phyloP scores from a whole-genome alignment of 495 filamentous ascomycete species.

The Xylaria flabelliformis region DNA sequence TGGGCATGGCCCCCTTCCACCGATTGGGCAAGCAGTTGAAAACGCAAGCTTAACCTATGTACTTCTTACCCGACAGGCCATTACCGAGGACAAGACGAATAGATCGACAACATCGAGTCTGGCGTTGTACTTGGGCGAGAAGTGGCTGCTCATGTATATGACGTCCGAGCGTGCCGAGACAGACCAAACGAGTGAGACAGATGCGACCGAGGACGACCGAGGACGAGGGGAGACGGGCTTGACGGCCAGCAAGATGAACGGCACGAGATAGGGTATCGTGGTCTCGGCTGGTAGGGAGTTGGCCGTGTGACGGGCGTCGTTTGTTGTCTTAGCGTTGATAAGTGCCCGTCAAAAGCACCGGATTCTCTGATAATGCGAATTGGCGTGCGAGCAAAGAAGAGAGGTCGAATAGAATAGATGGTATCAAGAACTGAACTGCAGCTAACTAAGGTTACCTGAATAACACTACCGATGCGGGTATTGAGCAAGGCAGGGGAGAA shows the following conservation, averaged over 20 bases:
- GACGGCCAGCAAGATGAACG: neutral
- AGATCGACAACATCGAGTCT: slow-evolving; percentile 10
- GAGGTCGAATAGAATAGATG: neutral
- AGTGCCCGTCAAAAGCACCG: neutral
- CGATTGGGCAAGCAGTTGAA: neutral
- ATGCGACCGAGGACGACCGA: neutral
- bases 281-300: neutral
- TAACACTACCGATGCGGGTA: slow-evolving; percentile 3
- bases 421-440: slow-evolving; percentile 1
- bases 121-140: neutral
- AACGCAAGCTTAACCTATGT: neutral
- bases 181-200: neutral
- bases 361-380: neutral
- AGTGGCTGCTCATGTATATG: slow-evolving; percentile 7
- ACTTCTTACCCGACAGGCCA: neutral
- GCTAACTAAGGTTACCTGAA: neutral
- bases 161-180: slow-evolving; percentile 1
- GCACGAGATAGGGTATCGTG: slow-evolving; percentile 2
- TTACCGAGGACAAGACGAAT: neutral
- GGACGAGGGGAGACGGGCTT: neutral
- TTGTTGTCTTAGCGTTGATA: neutral
- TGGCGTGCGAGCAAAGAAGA: slow-evolving; percentile 1
- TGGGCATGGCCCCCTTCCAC: slow-evolving; percentile 25
- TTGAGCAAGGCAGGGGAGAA: neutral
- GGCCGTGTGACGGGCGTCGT: neutral